Percentiles rank a stretch among this genome's conserved stretches.
phyloP scores from a whole-genome alignment of 345 rosid genomes.

The Brassica nigra region DNA sequence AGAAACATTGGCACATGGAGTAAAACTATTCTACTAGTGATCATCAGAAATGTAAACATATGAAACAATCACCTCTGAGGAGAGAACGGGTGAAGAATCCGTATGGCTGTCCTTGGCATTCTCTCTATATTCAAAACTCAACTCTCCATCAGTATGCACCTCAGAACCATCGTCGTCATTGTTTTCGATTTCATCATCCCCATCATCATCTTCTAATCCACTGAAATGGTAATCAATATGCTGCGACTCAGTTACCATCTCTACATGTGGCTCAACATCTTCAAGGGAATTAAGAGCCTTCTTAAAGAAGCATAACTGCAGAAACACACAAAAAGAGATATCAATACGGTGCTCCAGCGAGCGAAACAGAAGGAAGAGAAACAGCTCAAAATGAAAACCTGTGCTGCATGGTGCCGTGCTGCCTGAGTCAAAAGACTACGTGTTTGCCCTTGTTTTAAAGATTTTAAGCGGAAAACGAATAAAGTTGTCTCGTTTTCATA shows the following conservation, averaged over 20 bases:
- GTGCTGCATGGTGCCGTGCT: conserved; percentile 98
- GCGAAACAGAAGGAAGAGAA: conserved; percentile 13
- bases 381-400: conserved; percentile 54
- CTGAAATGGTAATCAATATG: conserved; percentile 89
- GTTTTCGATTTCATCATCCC: conserved; percentile 51
- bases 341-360: conserved; percentile 10
- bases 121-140: conserved; percentile 77
- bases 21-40: conserved; percentile 1
- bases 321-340: conserved; percentile 14
- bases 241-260: conserved; percentile 61
- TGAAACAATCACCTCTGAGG: conserved; percentile 64
- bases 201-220: conserved; percentile 74
- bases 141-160: conserved; percentile 63
- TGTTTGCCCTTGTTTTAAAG: conserved; percentile 92
- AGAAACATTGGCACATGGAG: conserved; percentile 3
- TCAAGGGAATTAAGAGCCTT: conserved; percentile 85
- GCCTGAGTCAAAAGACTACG: conserved; percentile 98
- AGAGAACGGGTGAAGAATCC: conserved; percentile 46
- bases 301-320: conserved; percentile 79
- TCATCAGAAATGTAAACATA: conserved; percentile 10
- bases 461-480: conserved; percentile 86
- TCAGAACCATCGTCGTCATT: conserved; percentile 54
- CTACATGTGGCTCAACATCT: conserved; percentile 77
- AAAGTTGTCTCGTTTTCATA: conserved; percentile 88
- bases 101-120: conserved; percentile 51